A percentile compares a stretch with the other conserved stretches of the same genome.
Conservation (phyloP, 169 alveolate genomes). For the Eimeria acervulina region DNA sequence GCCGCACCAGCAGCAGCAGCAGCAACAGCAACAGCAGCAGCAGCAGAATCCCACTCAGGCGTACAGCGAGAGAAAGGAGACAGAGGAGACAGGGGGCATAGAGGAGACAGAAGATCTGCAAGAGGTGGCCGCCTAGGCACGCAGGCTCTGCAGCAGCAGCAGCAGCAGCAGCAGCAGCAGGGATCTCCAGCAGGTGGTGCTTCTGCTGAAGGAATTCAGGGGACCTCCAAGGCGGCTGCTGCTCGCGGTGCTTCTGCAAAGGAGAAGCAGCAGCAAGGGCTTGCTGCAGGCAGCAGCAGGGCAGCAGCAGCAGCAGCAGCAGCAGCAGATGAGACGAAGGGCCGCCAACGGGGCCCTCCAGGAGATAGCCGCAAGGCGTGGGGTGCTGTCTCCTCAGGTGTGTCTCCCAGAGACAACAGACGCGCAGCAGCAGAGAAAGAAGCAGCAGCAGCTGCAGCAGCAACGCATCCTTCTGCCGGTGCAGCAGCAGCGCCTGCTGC, state of each 20-base stretch:
- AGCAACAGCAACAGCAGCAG: constrained; percentile 44
- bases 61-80: not conserved
- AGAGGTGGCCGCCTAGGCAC: constrained; percentile 23
- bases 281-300: not conserved
- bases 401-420: constrained; percentile 3
- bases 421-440: constrained; percentile 28
- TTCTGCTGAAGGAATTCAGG: not conserved
- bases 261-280: constrained; percentile 30
- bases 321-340: not conserved
- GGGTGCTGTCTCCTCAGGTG: not conserved
- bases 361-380: constrained; percentile 11
- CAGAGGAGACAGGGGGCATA: constrained; percentile 10
- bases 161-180: constrained; percentile 60
- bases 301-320: constrained; percentile 12
- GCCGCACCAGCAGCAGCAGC: constrained; percentile 17
- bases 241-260: constrained; percentile 17
- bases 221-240: not conserved
- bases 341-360: not conserved
- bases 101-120: not conserved
- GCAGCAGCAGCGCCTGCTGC: constrained; percentile 36
- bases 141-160: constrained; percentile 27
- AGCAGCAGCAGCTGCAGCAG: constrained; percentile 25
- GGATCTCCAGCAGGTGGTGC: not conserved
- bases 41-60: constrained; percentile 9
- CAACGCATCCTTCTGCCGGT: not conserved